Evolutionary conservation across 352 stramenopile genomes (phyloP), one percentile per base, ranked within the genome.

Genomic region (Blastocystis sp.): DNA sequence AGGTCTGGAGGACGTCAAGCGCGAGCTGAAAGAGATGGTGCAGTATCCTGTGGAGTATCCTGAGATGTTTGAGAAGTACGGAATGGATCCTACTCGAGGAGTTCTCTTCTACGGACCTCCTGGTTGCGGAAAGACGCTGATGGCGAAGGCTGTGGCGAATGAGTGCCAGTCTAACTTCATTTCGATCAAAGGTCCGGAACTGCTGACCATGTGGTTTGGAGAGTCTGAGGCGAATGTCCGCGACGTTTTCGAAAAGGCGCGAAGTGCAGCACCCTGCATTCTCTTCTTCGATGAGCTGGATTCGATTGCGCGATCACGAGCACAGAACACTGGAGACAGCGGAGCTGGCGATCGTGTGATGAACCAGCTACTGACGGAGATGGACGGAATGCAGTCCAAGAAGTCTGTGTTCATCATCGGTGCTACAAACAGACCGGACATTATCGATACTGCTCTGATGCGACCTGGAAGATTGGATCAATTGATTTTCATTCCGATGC

Each of bases 81-180:
- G 94, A 69, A 93, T 97, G 64, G 95, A 92, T 64, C 90, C 91
- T 20, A 91, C 69, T 55, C 90, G 78, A 7, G 98, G 98, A 91
- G 97, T 99, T 68, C 94, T 99, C 16, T 99, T 99, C 91, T 99
- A 99, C 92, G 98, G 98, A 47, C 98, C 98, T 55, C 97, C 98
- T 41, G 97, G 97, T 91, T 99, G 97, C 90, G 97, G 97, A 94
- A 99, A 99, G 93, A 99, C 97, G 68, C 93, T 99, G 54, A 95
- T 99, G 91, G 97, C 97, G n/a, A 99, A 99, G 92, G 97, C 97
- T 45, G 96, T 99, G 37, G 98, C 98, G 50, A 99, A 99, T 92
- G 98, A 99, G 92, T 99, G 97, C 92, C 95, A 98, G 90, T 96
- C 96, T 53, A 99, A 99, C 92, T 99, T 99, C 91, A 99, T 99